Percentiles rank a stretch among this genome's conserved stretches.
Conservation (phyloP, 2,329 filamentous ascomycete genomes). For the Colletotrichum tanaceti region DNA sequence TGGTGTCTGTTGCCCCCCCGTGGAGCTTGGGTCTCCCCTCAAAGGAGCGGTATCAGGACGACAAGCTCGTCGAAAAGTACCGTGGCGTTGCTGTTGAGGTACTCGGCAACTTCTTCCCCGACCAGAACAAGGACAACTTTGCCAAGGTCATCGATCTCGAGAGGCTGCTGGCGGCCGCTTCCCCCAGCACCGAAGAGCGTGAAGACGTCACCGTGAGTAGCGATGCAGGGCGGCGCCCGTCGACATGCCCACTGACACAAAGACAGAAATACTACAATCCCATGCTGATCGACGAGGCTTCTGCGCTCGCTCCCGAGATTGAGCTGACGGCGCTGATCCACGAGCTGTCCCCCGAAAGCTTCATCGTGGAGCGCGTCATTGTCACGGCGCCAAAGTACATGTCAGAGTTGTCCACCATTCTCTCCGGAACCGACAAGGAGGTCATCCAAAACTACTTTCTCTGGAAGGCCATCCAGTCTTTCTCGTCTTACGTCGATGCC, state of each 20-base stretch:
- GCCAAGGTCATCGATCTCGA: constrained; percentile 65
- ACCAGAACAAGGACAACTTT: constrained; percentile 54
- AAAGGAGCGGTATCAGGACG: constrained; percentile 70
- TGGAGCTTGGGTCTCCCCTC: constrained; percentile 69
- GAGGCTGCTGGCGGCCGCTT: constrained; percentile 68
- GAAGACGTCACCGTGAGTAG: constrained; percentile 67
- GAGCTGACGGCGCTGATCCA: constrained; percentile 64
- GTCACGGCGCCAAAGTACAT: constrained; percentile 71
- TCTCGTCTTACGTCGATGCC: constrained; percentile 66
- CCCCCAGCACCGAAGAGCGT: constrained; percentile 67
- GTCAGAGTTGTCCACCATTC: constrained; percentile 65
- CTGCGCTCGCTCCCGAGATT: constrained; percentile 66
- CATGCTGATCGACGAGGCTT: constrained; percentile 65
- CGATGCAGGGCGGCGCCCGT: too few species aligned
- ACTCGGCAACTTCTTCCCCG: constrained; percentile 48
- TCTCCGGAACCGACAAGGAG: constrained; percentile 65
- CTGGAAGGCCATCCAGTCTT: constrained; percentile 71
- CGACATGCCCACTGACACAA: background rate
- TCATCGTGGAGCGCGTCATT: constrained; percentile 65
- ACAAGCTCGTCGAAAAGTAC: constrained; percentile 64
- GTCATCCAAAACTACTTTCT: constrained; percentile 71
- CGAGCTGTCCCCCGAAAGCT: constrained; percentile 62
- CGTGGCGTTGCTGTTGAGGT: constrained; percentile 46
- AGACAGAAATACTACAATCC: constrained; percentile 74
- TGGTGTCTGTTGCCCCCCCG: constrained; percentile 57